Evolutionary conservation across 306 rosid species (phyloP), one percentile per base, ranked within the genome.

Genomic region (Echinosophora koreensis): DNA sequence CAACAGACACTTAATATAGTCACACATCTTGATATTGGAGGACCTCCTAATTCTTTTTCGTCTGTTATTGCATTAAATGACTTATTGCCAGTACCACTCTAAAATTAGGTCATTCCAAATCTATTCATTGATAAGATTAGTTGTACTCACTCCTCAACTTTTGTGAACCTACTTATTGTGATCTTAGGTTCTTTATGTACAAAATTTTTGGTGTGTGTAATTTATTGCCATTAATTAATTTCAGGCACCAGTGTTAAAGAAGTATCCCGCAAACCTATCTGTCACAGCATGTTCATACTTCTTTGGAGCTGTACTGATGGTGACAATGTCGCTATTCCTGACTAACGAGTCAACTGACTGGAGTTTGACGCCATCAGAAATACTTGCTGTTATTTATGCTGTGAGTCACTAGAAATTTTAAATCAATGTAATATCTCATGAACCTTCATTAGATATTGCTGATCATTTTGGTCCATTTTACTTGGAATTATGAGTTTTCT

Each of bases 171-270:
- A 10, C 74, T 8, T 27, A 14, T 80, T 72, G 17, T 73, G 58
- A 32, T 68, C 14, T 79, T n/a, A 41, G 22, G 14, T 68, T 42
- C 16, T 68, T 69, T 51, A 41, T 37, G 4, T 30, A 63, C 57
- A 38, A 78, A 73, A 39, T 60, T 42, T 58, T 86, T 35, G 38
- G 18, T 2, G 6, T 50, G 17, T 76, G 46, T 76, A 34, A 75
- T 74, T 79, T 71, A 5, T 39, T 66, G 28, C 60, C 52, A 5
- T 82, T 73, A 69, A 61, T 54, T 76, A 56, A 46, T 79, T 94
- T 60, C 97, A 94, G 98, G 97, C 97, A 77, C 92, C 95, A 47
- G 82, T 95, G 50, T 83, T 95, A 32, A 88, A 81, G 74, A 95
- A 84, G 64, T 95, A 92, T 83, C 97, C 93, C 0, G 89, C 96